Evolutionary conservation across 1,139 yeast species (phyloP).

Genomic region (Meyerozyma carpophila): DNA sequence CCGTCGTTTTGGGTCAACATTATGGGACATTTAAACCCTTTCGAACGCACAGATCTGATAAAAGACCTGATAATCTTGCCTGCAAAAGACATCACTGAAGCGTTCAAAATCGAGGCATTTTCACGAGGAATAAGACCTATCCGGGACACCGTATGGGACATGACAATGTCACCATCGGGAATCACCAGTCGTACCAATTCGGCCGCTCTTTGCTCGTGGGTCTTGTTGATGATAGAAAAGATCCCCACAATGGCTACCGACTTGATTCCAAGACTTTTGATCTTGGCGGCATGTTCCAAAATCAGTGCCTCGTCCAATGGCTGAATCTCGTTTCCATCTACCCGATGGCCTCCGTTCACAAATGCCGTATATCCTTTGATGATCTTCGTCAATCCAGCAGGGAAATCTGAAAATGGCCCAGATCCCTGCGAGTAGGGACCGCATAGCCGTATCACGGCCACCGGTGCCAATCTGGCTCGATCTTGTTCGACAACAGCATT

Average conservation of each 20-base stretch:
- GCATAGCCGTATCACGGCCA: slow-evolving; percentile 34
- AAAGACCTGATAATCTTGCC: slow-evolving; percentile 28
- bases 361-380: slow-evolving; percentile 25
- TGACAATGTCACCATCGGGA: slow-evolving; percentile 27
- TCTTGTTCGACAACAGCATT: slow-evolving; percentile 41
- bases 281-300: slow-evolving; percentile 18
- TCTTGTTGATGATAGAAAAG: slow-evolving; percentile 28
- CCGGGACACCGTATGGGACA: slow-evolving; percentile 32
- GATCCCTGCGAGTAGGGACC: slow-evolving; percentile 29
- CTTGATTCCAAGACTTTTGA: slow-evolving; percentile 20
- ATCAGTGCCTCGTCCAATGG: slow-evolving; percentile 25
- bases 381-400: slow-evolving; percentile 23
- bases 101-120: slow-evolving; percentile 37
- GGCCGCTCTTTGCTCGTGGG: slow-evolving; percentile 28
- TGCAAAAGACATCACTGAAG: slow-evolving; percentile 35
- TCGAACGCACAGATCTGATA: slow-evolving; percentile 20
- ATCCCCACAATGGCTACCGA: slow-evolving; percentile 33
- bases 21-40: slow-evolving; percentile 30
- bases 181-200: slow-evolving; percentile 19
- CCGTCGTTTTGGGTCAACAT: slow-evolving; percentile 40
- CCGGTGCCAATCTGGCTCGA: slow-evolving; percentile 27
- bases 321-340: slow-evolving; percentile 31
- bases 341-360: slow-evolving; percentile 32
- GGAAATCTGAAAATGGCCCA: slow-evolving; percentile 38
- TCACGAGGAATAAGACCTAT: slow-evolving; percentile 38